Percentiles rank a stretch among this genome's conserved stretches.
These are phyloP conservation scores for Chrysosporium keratinophilum DNA, from an alignment of 2,329 filamentous ascomycete genomes.

Conservation along the genomic window DNA sequence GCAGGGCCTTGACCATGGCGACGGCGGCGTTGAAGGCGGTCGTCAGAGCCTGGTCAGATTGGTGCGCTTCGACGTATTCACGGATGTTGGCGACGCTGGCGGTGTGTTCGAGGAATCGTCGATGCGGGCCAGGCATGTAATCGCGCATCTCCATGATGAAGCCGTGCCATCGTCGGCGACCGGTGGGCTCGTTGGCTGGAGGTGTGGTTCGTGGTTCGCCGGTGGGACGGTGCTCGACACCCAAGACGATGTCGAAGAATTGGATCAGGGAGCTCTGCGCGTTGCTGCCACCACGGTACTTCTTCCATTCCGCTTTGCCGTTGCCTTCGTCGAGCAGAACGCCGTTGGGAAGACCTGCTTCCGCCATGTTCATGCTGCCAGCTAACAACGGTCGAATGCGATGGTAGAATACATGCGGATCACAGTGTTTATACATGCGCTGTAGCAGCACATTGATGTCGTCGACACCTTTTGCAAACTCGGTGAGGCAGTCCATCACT, in stretches of 20 bases:
- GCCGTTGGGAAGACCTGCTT: conserved; percentile 78
- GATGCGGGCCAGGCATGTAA: conserved; percentile 93
- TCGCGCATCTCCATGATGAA: conserved; percentile 95
- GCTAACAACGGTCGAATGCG: conserved; percentile 92
- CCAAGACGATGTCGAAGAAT: conserved; percentile 88
- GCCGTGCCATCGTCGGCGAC: conserved; percentile 56
- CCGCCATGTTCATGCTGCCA: conserved; percentile 94
- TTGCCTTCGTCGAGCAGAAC: conserved; percentile 77
- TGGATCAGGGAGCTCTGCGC: conserved; percentile 95
- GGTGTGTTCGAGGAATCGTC: conserved; percentile 76
- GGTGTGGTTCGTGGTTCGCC: conserved; percentile 47
- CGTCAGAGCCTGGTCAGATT: conserved; percentile 53
- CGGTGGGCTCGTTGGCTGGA: conserved; percentile 7
- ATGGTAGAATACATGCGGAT: conserved; percentile 89
- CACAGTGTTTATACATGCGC: conserved; percentile 91
- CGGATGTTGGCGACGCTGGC: conserved; percentile 75
- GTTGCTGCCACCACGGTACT: conserved; percentile 90
- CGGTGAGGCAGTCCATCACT: conserved; percentile 66
- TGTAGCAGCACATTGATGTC: conserved; percentile 69
- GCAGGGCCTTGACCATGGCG: conserved; percentile 63
- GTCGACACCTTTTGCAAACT: conserved; percentile 77
- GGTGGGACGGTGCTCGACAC: conserved; percentile 81
- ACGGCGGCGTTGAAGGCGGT: conserved; percentile 87
- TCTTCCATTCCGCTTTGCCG: conserved; percentile 58
- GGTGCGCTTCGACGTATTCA: conserved; percentile 59